Evolutionary conservation across 345 rosid species (phyloP), one percentile per base, ranked within the genome.

Genomic region (Melaleuca alternifolia): DNA sequence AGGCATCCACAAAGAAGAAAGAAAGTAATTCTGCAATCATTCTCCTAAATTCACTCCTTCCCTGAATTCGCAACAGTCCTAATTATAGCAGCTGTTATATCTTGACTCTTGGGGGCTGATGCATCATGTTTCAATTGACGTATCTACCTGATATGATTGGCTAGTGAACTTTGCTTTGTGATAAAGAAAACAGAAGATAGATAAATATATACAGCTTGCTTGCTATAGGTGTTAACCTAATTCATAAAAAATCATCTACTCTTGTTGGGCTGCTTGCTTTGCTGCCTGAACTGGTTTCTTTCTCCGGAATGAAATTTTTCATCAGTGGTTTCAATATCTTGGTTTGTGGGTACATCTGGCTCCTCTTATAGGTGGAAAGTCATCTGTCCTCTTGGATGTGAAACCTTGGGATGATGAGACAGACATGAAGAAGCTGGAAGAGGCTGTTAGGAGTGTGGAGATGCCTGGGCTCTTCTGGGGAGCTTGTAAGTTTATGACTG

Each of bases 351-450:
- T 20, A 13, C 30, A 44, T 24, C 24, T 57, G 53, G 53, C 14
- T 83, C 83, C 50, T 59, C 52, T 85, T 52, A 8, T 83, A 96
- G 99, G 98, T 91, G 99, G 99, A 48, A 95, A 97, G 87, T 96
- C 99, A 24, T 97, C 98, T 6, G 92, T 97, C 51, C 97, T 97
- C 41, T 21, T 97, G 97, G 99, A 96, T 84, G 93, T 97, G 51
- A 96, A 97, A 86, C 98, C 99, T 82, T 97, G 98, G 98, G 99
- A 97, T 88, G 99, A 97, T 85, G 99, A 97, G 91, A 97, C 98
- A 11, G 99, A 97, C 95, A 95, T 97, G 99, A 95, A 93, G 94
- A 95, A 95, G 89, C 89, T 97, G 83, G 98, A 97, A 88, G 96
- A 93, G 91, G 89, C 89, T 82, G 98, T 97, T 51, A 91, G 98